Percentiles rank a stretch among this genome's conserved stretches.
phyloP scores from a whole-genome alignment of 306 rosid genomes.

The barrel medic (Medicago truncatula) region MtrunA17r5.0-ANR NC_053046.1:6869001-6869500 shows the following conservation, averaged over 20 bases:
- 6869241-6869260: slow-evolving; percentile 17
- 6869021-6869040: slow-evolving; percentile 95
- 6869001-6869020: slow-evolving; percentile 44
- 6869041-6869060: slow-evolving; percentile 73
- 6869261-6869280: background rate
- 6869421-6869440: slow-evolving; percentile 11
- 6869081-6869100: slow-evolving; percentile 97
- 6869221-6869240: background rate
- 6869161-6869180: slow-evolving; percentile 22
- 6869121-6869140: slow-evolving; percentile 22
- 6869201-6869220: slow-evolving; percentile 13
- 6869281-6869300: slow-evolving; percentile 11
- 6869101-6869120: slow-evolving; percentile 78
- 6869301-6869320: background rate
- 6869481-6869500: background rate
- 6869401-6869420: background rate
- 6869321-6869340: slow-evolving; percentile 21
- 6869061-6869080: slow-evolving; percentile 81
- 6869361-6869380: background rate
- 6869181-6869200: slow-evolving; percentile 8
- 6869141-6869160: slow-evolving; percentile 2
- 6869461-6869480: background rate
- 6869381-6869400: slow-evolving; percentile 6
- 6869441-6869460: background rate
- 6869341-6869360: background rate